Evolutionary conservation across 495 filamentous ascomycete species (phyloP), one percentile per base, ranked within the genome.

Genomic region (Recurvomyces mirabilis): DNA sequence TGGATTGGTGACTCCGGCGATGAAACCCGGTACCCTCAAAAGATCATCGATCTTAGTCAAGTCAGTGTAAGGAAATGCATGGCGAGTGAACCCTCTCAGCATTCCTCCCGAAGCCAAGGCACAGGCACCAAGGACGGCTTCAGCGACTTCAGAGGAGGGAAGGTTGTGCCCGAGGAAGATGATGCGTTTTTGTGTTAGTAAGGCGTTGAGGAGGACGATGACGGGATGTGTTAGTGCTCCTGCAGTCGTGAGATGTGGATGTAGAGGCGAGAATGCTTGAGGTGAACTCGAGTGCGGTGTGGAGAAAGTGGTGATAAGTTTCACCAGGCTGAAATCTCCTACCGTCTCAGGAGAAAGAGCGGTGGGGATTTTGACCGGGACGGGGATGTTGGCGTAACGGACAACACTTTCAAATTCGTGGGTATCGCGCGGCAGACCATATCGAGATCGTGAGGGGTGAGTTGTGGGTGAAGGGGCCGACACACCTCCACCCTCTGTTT

Each of bases 61-160:
- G 62, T 99, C 91, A 5, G 91, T 99, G 59, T 99, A 99, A 5
- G 91, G 91, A 58, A 99, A 99, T 12, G 93, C 93, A 66, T 94
- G 84, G n/a, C 91, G 77, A 15, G 87, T 94, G 63, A 96, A 96
- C 18, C 93, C 91, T 31, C 86, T 69, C 14, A 99, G 68, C n/a
- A 94, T 70, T 18, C 93, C 91, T n/a, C 91, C 93, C 19, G 87
- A 94, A 17, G 83, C 88, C 23, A 99, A 72, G 4, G 91, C 84
- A 61, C 89, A 96, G 1, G 89, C 87, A 1, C 84, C 91, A 0
- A 98, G 71, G 5, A 98, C 91, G 3, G 91, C 88, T 65, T 96
- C 89, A 5, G 87, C 91, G 10, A 98, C 91, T 57, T 93, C 86
- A 1, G 84, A 84, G 1, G 89, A 94, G 5, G 91, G 87, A 53